These are phyloP conservation scores for Plasmodium knowlesi DNA, from an alignment of 169 alveolate genomes.

Conservation along the genomic window DNA sequence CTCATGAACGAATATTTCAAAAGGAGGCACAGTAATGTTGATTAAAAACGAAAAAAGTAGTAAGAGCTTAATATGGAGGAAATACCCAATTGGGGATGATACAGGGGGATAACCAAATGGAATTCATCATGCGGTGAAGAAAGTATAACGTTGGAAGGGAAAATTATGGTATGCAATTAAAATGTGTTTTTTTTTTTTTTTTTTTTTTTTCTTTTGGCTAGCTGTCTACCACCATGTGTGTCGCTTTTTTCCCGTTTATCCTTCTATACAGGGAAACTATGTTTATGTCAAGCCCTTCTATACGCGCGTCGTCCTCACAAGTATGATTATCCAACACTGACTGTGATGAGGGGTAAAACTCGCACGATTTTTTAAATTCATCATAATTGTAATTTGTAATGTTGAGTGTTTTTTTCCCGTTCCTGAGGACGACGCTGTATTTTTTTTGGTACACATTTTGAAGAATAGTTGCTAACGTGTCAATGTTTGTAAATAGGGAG, in stretches of 20 bases:
- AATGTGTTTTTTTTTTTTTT: neutral
- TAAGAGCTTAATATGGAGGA: neutral
- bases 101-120: neutral
- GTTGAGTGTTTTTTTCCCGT: constrained; percentile 48
- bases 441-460: constrained; percentile 48
- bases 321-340: neutral
- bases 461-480: constrained; percentile 37
- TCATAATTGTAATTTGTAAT: constrained; percentile 35
- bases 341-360: neutral
- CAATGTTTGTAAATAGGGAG: constrained; percentile 17
- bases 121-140: neutral
- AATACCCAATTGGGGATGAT: neutral
- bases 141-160: neutral
- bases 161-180: neutral
- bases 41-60: neutral
- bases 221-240: neutral
- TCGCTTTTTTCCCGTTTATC: constrained; percentile 22
- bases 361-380: constrained; percentile 37
- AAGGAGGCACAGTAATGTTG: neutral
- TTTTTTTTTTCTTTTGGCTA: neutral
- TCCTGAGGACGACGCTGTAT: constrained; percentile 32
- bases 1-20: neutral
- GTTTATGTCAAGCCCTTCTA: constrained; percentile 10
- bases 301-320: neutral
- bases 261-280: constrained; percentile 27